These are phyloP conservation scores for Paramyrothecium sp. DNA, from an alignment of 2,329 filamentous ascomycete species.

Conservation along the genomic window DNA sequence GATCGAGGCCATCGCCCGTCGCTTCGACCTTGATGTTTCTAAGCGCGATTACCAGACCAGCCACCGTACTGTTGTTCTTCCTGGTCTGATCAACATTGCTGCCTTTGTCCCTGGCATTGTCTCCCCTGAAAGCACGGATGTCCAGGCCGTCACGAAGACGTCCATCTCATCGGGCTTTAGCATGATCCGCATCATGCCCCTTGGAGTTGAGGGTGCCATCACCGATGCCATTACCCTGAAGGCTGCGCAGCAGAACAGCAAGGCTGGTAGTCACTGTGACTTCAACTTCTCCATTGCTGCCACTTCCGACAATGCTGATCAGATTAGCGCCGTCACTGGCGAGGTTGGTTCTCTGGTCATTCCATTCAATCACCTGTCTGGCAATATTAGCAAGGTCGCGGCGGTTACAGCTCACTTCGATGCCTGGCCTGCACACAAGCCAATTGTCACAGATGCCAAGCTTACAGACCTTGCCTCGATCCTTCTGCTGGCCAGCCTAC, in stretches of 20 bases:
- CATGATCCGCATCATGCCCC: constrained; percentile 78
- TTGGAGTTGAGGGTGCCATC: constrained; percentile 70
- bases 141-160: constrained; percentile 68
- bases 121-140: constrained; percentile 61
- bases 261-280: constrained; percentile 68
- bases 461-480: constrained; percentile 79
- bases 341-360: constrained; percentile 82
- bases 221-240: constrained; percentile 71
- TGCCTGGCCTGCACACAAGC: constrained; percentile 74
- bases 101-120: constrained; percentile 76
- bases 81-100: constrained; percentile 76
- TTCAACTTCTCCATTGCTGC: constrained; percentile 79
- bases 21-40: constrained; percentile 81
- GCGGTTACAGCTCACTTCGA: constrained; percentile 78
- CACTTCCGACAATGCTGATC: constrained; percentile 70
- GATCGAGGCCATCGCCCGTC: constrained; percentile 87
- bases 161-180: constrained; percentile 74
- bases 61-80: constrained; percentile 70
- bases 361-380: constrained; percentile 77
- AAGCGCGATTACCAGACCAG: constrained; percentile 91
- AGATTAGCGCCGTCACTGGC: constrained; percentile 68
- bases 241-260: constrained; percentile 69
- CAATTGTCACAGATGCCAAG: constrained; percentile 79
- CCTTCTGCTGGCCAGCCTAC: constrained; percentile 72
- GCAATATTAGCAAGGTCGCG: constrained; percentile 81